phyloP scores from a whole-genome alignment of 495 filamentous ascomycete species.

The Neurospora sp. region DNA sequence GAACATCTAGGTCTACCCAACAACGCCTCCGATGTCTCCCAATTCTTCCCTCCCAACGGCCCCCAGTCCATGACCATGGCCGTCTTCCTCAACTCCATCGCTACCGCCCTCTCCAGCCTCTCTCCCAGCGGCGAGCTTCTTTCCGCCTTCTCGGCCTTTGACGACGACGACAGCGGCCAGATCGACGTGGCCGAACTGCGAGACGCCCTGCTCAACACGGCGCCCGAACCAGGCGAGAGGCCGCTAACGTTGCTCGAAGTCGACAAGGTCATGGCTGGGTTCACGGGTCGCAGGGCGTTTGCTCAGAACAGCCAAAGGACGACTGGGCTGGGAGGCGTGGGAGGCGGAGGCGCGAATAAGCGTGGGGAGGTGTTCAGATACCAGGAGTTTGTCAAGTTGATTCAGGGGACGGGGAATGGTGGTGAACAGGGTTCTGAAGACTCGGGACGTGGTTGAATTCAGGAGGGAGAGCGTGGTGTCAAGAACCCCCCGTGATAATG shows the following conservation, averaged over 20 bases:
- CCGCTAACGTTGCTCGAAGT: constrained; percentile 65
- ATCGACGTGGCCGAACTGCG: constrained; percentile 74
- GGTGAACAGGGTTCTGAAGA: constrained; percentile 26
- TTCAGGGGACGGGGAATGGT: constrained; percentile 29
- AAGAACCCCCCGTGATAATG: neutral
- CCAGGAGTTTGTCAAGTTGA: constrained; percentile 62
- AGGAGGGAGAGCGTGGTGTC: constrained; percentile 2
- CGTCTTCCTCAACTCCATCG: constrained; percentile 69
- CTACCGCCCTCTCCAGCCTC: constrained; percentile 57
- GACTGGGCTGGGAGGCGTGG: neutral
- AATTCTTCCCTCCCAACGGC: constrained; percentile 65
- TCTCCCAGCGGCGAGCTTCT: constrained; percentile 66
- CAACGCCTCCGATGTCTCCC: constrained; percentile 46
- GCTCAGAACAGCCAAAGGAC: constrained; percentile 32
- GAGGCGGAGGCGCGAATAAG: constrained; percentile 31
- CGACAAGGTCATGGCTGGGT: constrained; percentile 72
- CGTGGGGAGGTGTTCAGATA: constrained; percentile 70
- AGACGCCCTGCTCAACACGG: constrained; percentile 72
- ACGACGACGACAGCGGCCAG: constrained; percentile 90
- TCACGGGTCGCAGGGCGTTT: constrained; percentile 73
- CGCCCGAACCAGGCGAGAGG: constrained; percentile 59
- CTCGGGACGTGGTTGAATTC: neutral
- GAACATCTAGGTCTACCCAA: constrained; percentile 35
- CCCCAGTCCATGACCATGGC: constrained; percentile 69
- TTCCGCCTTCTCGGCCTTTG: constrained; percentile 87